phyloP scores from a whole-genome alignment of 306 rosid genomes.

The Casuarina cunninghamiana region DNA sequence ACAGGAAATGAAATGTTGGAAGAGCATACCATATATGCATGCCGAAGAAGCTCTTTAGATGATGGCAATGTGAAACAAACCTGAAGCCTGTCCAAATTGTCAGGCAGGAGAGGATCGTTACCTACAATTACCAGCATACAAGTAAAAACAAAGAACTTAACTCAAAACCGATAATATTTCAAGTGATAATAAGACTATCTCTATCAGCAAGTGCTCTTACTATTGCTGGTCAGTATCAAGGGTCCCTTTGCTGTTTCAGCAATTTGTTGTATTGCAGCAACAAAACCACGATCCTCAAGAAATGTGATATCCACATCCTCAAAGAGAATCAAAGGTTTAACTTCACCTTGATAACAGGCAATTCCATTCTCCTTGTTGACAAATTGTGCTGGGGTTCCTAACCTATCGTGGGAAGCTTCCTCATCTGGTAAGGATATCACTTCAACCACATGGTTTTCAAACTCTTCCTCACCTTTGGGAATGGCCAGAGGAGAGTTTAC shows the following conservation, averaged over 20 bases:
- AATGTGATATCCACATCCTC: conserved; percentile 87
- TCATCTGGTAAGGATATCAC: conserved; percentile 48
- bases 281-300: conserved; percentile 80
- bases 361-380: conserved; percentile 26
- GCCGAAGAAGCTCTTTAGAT: conserved; percentile 60
- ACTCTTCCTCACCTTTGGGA: conserved; percentile 31
- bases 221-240: conserved; percentile 85
- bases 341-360: conserved; percentile 29
- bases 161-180: conserved; percentile 22
- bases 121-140: conserved; percentile 53
- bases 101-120: conserved; percentile 57
- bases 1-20: conserved; percentile 10
- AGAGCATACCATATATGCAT: conserved; percentile 61
- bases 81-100: conserved; percentile 45
- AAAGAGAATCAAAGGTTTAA: conserved; percentile 64
- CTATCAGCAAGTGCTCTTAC: conserved; percentile 55
- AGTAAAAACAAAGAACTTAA: conserved; percentile 7
- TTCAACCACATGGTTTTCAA: conserved; percentile 42
- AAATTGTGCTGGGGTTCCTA: conserved; percentile 32
- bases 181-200: conserved; percentile 18
- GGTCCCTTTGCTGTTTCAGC: conserved; percentile 81
- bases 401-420: conserved; percentile 38
- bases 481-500: conserved; percentile 34
- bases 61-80: conserved; percentile 65
- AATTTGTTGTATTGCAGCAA: conserved; percentile 74